Evolutionary conservation across 2,329 filamentous ascomycete species (phyloP), one percentile per base, ranked within the genome.

Genomic region (Talaromyces verruculosus): DNA sequence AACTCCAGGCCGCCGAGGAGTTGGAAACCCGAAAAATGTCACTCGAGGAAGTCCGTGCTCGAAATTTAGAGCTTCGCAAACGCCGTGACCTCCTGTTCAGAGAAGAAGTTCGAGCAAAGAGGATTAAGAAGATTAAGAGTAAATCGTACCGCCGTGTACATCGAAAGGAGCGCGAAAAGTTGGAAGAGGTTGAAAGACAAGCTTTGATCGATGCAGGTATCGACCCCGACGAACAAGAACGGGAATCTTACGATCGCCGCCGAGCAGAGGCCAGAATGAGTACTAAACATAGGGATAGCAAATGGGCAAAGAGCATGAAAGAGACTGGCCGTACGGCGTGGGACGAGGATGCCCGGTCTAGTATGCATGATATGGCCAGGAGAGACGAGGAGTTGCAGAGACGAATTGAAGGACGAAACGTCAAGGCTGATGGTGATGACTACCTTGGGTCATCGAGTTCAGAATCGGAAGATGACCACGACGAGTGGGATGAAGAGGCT

Each of bases 71-170:
- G 73, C 85, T 94, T 65, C 89, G 95, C 13, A 89, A 88, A 76
- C 88, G 91, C 69, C 86, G 95, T 70, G 94, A 98, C 72, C 81
- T 97, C 7, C 85, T 94, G 69, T 97, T 96, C 72, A 87, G 93
- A 11, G 94, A 98, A 79, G 90, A 96, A 73, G 89, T 93, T 51
- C 90, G 93, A 65, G 87, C 93, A 7, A 96, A 93, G 80, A 89
- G 95, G 28, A 92, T 99, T 80, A 97, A 97, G 82, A 98, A 98
- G 83, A 99, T 99, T 81, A 99, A 99, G 84, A 96, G 91, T 76
- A 99, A 97, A 78, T 87, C 93, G 0, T 99, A 96, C 76, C 91
- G 94, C 64, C 89, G 93, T 53, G 90, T 98, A 15, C 94, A 98
- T 78, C 88, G 94, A 43, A 97, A 90, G 75, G 91, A 91, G 74